Evolutionary conservation across 129 eudicot species (phyloP), one percentile per base, ranked within the genome.

Genomic region (Flaveria sonorensis): DNA sequence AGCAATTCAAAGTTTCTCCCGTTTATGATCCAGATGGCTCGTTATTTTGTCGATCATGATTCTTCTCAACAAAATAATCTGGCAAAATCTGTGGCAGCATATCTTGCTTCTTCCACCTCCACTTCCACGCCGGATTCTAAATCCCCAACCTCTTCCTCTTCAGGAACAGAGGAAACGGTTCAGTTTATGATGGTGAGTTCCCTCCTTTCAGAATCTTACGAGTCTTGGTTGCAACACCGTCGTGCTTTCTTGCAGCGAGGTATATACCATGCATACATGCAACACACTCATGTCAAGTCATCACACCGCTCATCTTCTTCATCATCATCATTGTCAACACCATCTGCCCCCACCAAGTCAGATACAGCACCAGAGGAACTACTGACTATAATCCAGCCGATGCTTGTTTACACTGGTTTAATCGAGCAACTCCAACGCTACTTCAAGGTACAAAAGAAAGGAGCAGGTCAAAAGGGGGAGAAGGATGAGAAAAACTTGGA

Each of bases 131-230:
- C 70, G n/a, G 97, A 90, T 57, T 72, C 98, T 16, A 88, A 83
- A 74, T 51, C 89, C 55, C 76, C 92, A 12, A 68, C 86, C 26
- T 21, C 87, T 42, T 42, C 93, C 36, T 75, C 93, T 24, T 50
- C 53, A 20, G 91, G 89, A 21, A 84, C 98, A 5, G 99, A 94
- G 63, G 99, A 94, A 77, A 94, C 96, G 0, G 93, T 94, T 47
- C 99, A 94, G 68, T 94, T 91, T 77, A 94, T 94, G 99, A 94
- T 94, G 99, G 99, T 94, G 40, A 89, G 85, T 73, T 94, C 99
- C 47, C 96, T 94, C 53, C 86, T 94, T 8, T 88, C 92, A 3
- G 97, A 94, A 71, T 85, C 99, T 6, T 88, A 94, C 23, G 94
- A 91, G 73, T 94, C 97, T 6, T 94, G 99, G 97, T 51, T 88